A percentile compares a stretch with the other conserved stretches of the same genome.
phyloP scores from a whole-genome alignment of 768 basidiomycete genomes.

The Phylloporus sp. region DNA sequence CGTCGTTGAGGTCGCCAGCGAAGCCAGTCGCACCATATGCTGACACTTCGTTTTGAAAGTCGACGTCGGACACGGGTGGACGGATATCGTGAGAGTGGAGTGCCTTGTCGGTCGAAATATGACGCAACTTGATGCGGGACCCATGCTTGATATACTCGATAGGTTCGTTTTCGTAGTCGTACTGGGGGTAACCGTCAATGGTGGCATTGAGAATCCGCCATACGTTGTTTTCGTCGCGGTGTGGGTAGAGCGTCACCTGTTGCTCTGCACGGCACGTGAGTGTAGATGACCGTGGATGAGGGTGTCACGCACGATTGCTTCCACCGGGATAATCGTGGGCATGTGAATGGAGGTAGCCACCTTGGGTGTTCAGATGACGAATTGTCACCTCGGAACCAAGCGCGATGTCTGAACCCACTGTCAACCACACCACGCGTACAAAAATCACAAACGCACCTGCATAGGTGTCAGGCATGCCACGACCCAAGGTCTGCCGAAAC shows the following conservation, averaged over 20 bases:
- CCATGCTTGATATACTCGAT: constrained; percentile 63
- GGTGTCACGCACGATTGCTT: constrained; percentile 66
- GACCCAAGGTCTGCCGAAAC: constrained; percentile 92
- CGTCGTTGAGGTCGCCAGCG: constrained; percentile 87
- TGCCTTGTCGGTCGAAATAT: constrained; percentile 75
- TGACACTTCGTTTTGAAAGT: constrained; percentile 98
- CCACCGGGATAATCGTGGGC: constrained; percentile 85
- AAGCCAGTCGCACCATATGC: constrained; percentile 88
- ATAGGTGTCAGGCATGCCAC: constrained; percentile 89
- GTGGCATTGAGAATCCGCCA: constrained; percentile 86
- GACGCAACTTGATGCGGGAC: constrained; percentile 75
- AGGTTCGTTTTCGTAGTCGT: constrained; percentile 49
- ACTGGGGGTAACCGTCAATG: constrained; percentile 35
- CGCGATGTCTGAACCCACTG: constrained; percentile 59
- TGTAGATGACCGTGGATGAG: not conserved
- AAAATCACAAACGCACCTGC: constrained; percentile 60
- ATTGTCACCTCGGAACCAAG: constrained; percentile 80
- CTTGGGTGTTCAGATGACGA: constrained; percentile 94
- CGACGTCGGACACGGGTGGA: constrained; percentile 93
- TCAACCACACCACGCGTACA: constrained; percentile 4
- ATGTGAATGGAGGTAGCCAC: constrained; percentile 98
- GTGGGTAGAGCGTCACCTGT: constrained; percentile 98
- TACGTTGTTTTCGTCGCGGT: constrained; percentile 93
- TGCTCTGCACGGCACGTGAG: constrained; percentile 59
- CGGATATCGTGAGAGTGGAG: constrained; percentile 95